Conservation (phyloP, 2,329 filamentous ascomycete genomes). For the Zalaria sp. region DNA sequence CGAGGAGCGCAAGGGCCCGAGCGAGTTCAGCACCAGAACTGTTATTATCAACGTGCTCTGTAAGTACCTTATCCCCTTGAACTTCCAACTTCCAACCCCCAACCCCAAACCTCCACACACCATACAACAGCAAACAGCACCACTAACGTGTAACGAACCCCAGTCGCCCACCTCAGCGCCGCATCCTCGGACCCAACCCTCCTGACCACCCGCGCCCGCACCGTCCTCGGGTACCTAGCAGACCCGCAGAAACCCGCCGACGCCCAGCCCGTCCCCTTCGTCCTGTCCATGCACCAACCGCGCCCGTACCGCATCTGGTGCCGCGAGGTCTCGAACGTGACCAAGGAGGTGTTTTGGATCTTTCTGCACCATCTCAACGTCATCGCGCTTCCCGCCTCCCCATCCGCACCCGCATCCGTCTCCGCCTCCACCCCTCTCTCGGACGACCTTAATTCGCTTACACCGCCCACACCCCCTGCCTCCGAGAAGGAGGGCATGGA, state of each 20-base stretch:
- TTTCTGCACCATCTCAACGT: constrained; percentile 92
- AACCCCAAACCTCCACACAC: not conserved
- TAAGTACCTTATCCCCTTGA: constrained; percentile 11
- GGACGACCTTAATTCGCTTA: not conserved
- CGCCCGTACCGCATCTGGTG: constrained; percentile 89
- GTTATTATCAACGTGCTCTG: constrained; percentile 78
- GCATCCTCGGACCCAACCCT: constrained; percentile 33
- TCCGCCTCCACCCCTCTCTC: constrained; percentile 8
- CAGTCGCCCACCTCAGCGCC: constrained; percentile 65
- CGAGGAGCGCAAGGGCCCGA: constrained; percentile 94
- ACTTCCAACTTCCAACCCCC: too few species aligned
- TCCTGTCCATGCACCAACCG: constrained; percentile 74
- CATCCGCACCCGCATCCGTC: constrained; percentile 11
- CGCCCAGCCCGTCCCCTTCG: constrained; percentile 67
- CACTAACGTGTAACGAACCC: not conserved
- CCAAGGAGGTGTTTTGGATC: constrained; percentile 98
- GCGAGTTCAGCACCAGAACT: constrained; percentile 85
- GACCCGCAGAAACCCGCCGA: constrained; percentile 67
- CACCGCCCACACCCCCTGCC: not conserved
- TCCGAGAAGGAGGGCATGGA: not conserved
- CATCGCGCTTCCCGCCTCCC: constrained; percentile 44
- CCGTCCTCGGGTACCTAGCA: constrained; percentile 65
- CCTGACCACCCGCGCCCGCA: constrained; percentile 47
- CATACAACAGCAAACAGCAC: not conserved
- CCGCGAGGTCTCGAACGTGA: constrained; percentile 82